phyloP scores from a whole-genome alignment of 805 yeast genomes.

The Alloascoidea hylecoeti region DNA sequence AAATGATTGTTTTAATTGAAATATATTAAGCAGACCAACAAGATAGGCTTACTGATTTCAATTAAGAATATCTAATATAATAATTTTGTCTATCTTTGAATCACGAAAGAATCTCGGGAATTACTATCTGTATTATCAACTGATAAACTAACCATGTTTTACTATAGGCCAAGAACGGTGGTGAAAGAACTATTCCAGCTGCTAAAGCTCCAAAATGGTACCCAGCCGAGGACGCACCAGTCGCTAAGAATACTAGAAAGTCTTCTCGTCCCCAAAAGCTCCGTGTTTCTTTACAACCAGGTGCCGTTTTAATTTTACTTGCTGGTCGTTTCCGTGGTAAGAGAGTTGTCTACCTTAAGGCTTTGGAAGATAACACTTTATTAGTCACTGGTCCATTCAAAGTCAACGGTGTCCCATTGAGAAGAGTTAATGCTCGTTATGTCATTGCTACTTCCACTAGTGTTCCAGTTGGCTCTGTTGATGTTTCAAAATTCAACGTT shows the following conservation, averaged over 20 bases:
- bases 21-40: no score
- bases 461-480: constrained; percentile 66
- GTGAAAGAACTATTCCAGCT: constrained; percentile 17
- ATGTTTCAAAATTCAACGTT: constrained; percentile 83
- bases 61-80: no score
- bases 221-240: constrained; percentile 84
- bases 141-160: constrained; percentile 2
- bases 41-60: no score
- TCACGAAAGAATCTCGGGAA: no score
- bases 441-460: constrained; percentile 97
- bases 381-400: constrained; percentile 98
- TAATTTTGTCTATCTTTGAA: no score
- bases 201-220: constrained; percentile 54
- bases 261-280: constrained; percentile 85
- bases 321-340: constrained; percentile 99
- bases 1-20: no score
- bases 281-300: constrained; percentile 94
- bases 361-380: constrained; percentile 94
- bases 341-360: constrained; percentile 96
- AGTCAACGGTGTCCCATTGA: constrained; percentile 98
- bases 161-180: constrained; percentile 19
- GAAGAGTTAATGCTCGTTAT: constrained; percentile 98
- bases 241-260: constrained; percentile 83
- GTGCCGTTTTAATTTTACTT: constrained; percentile 91
- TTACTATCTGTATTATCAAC: no score